A percentile compares a stretch with the other conserved stretches of the same genome.
Evolutionary conservation across 495 filamentous ascomycete species (phyloP).

Genomic region (Talaromyces stipitatus): DNA sequence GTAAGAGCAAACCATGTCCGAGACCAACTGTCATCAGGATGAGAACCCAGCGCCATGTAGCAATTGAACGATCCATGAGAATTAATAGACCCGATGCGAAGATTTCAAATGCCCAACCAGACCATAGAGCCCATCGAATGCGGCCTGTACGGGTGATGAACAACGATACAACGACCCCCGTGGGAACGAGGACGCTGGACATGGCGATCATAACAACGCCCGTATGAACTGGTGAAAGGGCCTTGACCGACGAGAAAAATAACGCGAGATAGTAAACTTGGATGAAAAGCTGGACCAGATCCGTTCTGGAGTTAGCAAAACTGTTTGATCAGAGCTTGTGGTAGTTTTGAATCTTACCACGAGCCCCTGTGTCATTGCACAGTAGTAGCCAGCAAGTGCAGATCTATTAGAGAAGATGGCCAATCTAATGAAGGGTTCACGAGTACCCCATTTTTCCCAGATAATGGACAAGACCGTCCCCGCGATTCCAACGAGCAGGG

Average conservation of each 20-base stretch:
- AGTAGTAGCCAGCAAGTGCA: slow-evolving; percentile 20
- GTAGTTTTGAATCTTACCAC: slow-evolving; percentile 13
- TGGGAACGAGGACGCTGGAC: slow-evolving; percentile 35
- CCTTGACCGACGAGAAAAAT: slow-evolving; percentile 54
- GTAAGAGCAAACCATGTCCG: slow-evolving; percentile 47
- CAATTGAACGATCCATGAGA: slow-evolving; percentile 34
- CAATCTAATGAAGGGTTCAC: slow-evolving; percentile 40
- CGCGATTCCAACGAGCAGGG: slow-evolving; percentile 33
- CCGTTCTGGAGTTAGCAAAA: slow-evolving; percentile 12
- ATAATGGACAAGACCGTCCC: slow-evolving; percentile 19
- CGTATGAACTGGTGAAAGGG: slow-evolving; percentile 33
- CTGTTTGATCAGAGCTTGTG: background rate
- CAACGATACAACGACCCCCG: slow-evolving; percentile 36
- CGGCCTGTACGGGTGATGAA: slow-evolving; percentile 37
- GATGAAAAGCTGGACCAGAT: slow-evolving; percentile 28
- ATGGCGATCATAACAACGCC: slow-evolving; percentile 48
- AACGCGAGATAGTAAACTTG: slow-evolving; percentile 57
- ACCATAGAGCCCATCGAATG: slow-evolving; percentile 48
- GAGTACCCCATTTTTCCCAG: slow-evolving; percentile 33
- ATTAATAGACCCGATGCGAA: slow-evolving; percentile 39
- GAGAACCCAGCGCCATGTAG: slow-evolving; percentile 40
- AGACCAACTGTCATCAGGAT: slow-evolving; percentile 42
- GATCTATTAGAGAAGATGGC: slow-evolving; percentile 34
- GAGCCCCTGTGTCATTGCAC: slow-evolving; percentile 41
- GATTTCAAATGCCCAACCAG: slow-evolving; percentile 41